Conservation (phyloP, 2,329 filamentous ascomycete species). For the Nemania abortiva region DNA sequence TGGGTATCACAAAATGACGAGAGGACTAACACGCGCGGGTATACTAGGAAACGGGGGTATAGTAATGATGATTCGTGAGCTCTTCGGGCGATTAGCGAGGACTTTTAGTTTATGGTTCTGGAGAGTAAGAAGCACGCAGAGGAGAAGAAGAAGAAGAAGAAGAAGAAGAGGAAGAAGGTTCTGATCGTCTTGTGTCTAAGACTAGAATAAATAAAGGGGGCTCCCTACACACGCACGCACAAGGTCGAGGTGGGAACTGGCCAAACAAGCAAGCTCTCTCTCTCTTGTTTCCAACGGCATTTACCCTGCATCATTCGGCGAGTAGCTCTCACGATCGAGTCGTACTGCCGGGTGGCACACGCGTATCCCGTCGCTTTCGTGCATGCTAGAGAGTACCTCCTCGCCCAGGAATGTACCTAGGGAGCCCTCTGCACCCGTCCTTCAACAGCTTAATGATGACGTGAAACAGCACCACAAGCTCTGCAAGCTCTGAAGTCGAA, state of each 20-base stretch:
- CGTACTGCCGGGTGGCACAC: neutral
- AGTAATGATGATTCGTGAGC: constrained; percentile 22
- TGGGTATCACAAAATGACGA: constrained; percentile 40
- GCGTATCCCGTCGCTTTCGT: neutral
- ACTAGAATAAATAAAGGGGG: constrained; percentile 22
- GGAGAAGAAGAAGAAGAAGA: neutral
- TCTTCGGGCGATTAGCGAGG: neutral
- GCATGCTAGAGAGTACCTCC: constrained; percentile 1
- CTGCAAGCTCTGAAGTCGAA: neutral
- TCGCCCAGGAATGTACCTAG: constrained; percentile 4
- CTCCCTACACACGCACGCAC: neutral
- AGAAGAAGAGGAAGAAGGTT: neutral
- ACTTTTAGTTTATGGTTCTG: constrained; percentile 19
- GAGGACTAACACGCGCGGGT: constrained; percentile 32
- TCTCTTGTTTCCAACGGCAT: too few relatives aligned
- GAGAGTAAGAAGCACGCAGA: neutral
- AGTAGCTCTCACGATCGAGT: neutral
- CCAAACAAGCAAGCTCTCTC: neutral
- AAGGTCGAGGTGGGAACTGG: neutral
- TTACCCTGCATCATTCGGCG: neutral
- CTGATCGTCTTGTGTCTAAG: neutral
- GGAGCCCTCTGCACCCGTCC: constrained; percentile 8
- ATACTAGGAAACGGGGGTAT: constrained; percentile 34
- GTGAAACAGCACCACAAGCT: constrained; percentile 27
- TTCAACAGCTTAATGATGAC: constrained; percentile 33